These are phyloP conservation scores for Dillenia suffruticosa DNA, from an alignment of 164 flowering plant genomes.

Conservation along the genomic window DNA sequence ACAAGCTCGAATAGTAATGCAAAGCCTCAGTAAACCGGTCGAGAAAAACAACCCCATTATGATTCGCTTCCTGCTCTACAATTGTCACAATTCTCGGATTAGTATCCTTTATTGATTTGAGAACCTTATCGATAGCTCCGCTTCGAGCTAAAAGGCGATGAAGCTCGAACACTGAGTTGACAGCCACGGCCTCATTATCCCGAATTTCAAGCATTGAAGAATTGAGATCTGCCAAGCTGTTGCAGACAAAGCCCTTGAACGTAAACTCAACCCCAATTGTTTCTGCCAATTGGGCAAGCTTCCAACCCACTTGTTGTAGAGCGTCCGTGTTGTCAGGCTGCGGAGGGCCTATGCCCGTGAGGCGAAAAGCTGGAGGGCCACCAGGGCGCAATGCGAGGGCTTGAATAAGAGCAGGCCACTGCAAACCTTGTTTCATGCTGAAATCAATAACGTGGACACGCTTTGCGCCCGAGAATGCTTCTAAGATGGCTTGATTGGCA, in stretches of 20 bases:
- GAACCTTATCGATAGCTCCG: constrained; percentile 20
- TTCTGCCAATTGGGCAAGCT: constrained; percentile 22
- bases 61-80: constrained; percentile 28
- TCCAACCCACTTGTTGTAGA: constrained; percentile 29
- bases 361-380: constrained; percentile 28
- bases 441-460: constrained; percentile 31
- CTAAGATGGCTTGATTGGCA: constrained; percentile 33
- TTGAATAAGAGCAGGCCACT: constrained; percentile 37
- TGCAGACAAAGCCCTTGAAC: constrained; percentile 18
- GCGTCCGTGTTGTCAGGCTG: constrained; percentile 26
- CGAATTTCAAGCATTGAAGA: constrained; percentile 11
- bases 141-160: constrained; percentile 19
- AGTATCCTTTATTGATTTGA: constrained; percentile 17
- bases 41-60: constrained; percentile 20
- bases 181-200: constrained; percentile 23
- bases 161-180: constrained; percentile 30
- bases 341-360: constrained; percentile 31
- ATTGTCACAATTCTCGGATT: constrained; percentile 27
- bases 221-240: constrained; percentile 20
- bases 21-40: constrained; percentile 31
- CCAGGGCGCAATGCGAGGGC: constrained; percentile 29
- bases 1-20: constrained; percentile 30
- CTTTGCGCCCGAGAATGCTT: constrained; percentile 19
- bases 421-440: constrained; percentile 30
- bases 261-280: constrained; percentile 21